These are phyloP conservation scores for Deuterostichococcus epilithicus DNA, from an alignment of 139 green algal genomes.

Conservation along the genomic window DNA sequence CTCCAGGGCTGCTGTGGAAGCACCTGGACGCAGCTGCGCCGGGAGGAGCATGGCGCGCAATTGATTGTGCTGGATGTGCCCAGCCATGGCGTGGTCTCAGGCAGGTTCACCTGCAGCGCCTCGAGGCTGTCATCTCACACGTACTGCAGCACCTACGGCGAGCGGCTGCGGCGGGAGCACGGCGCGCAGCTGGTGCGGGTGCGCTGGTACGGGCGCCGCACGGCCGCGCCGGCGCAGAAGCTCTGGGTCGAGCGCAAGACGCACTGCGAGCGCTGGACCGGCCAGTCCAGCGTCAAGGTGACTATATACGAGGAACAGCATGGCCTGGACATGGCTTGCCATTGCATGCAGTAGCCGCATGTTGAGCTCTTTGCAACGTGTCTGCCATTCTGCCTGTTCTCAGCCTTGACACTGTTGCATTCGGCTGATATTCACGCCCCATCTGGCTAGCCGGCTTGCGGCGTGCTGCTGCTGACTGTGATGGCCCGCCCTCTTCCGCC, in stretches of 20 bases:
- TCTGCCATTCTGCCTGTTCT: not conserved
- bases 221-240: conserved; percentile 18
- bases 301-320: not conserved
- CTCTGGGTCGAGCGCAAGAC: conserved; percentile 86
- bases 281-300: conserved; percentile 64
- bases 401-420: not conserved
- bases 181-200: conserved; percentile 55
- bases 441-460: not conserved
- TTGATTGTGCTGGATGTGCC: too few species aligned
- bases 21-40: too few species aligned
- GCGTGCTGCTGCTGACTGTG: not conserved
- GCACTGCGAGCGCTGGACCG: conserved; percentile 70
- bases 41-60: too few species aligned
- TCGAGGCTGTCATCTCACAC: not conserved
- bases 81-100: too few species aligned
- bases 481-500: not conserved
- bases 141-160: conserved; percentile 63
- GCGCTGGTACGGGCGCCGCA: conserved; percentile 51
- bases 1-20: too few species aligned
- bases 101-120: too few species aligned
- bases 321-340: not conserved
- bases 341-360: not conserved
- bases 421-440: not conserved
- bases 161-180: conserved; percentile 56
- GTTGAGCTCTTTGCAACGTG: not conserved